phyloP scores from a whole-genome alignment of 1,139 yeast species.

The Wickerhamomyces sp. region DNA sequence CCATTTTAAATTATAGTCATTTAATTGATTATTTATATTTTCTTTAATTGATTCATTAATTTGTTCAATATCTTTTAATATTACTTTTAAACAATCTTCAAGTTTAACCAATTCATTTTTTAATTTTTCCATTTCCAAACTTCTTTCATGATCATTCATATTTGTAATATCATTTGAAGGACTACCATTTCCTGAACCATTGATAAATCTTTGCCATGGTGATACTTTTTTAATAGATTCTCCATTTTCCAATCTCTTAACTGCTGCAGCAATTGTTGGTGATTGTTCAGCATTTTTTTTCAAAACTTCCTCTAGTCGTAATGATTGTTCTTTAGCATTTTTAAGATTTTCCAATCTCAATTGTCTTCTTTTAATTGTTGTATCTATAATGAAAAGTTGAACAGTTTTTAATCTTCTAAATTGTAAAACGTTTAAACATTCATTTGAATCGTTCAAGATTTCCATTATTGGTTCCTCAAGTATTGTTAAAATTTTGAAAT shows the following conservation, averaged over 20 bases:
- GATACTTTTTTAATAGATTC: constrained; percentile 14
- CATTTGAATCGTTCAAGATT: constrained; percentile 68
- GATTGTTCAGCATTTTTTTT: constrained; percentile 25
- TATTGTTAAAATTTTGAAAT: constrained; percentile 63
- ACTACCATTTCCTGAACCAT: constrained; percentile 16
- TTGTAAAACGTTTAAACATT: constrained; percentile 61
- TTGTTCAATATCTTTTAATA: constrained; percentile 27
- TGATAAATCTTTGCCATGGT: constrained; percentile 20
- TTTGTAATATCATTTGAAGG: constrained; percentile 27
- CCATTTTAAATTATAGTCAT: constrained; percentile 25
- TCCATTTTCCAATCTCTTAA: constrained; percentile 23
- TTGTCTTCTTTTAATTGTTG: constrained; percentile 26
- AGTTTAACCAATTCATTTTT: constrained; percentile 27
- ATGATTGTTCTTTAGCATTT: constrained; percentile 27
- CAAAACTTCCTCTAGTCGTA: constrained; percentile 26
- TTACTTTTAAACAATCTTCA: constrained; percentile 27
- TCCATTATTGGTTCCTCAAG: constrained; percentile 85
- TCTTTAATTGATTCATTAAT: constrained; percentile 27
- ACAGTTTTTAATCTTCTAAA: constrained; percentile 65
- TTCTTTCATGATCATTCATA: constrained; percentile 31
- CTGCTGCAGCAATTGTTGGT: constrained; percentile 28
- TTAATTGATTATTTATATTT: constrained; percentile 23
- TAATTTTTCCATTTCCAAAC: constrained; percentile 25
- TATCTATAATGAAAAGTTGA: constrained; percentile 50
- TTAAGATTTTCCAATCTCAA: constrained; percentile 22